Conservation (phyloP, 2,329 filamentous ascomycete genomes). For the Cadophora sp. region DNA sequence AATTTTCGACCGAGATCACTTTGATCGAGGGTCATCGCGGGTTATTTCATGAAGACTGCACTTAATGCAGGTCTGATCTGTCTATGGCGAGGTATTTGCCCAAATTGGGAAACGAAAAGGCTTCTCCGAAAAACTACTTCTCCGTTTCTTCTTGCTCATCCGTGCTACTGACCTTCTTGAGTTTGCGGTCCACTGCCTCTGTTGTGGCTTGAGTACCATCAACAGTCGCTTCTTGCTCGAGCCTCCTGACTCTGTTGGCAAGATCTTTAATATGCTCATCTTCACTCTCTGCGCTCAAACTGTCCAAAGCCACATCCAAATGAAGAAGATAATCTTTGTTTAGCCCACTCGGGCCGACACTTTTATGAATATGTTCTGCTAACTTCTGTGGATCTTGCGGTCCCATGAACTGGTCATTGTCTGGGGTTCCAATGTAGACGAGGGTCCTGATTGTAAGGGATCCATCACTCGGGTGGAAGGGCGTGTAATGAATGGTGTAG, state of each 20-base stretch:
- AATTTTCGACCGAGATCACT: constrained; percentile 41
- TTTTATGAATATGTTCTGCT: constrained; percentile 80
- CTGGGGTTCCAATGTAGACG: constrained; percentile 93
- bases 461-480: constrained; percentile 69
- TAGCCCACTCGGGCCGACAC: constrained; percentile 82
- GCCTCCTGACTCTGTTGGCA: constrained; percentile 70
- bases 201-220: constrained; percentile 32
- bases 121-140: constrained; percentile 45
- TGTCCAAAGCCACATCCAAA: constrained; percentile 76
- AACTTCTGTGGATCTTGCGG: constrained; percentile 79
- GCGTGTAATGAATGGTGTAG: constrained; percentile 90
- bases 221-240: constrained; percentile 53
- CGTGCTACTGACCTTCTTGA: constrained; percentile 55
- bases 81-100: constrained; percentile 41
- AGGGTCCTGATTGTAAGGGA: constrained; percentile 60
- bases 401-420: constrained; percentile 90
- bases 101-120: constrained; percentile 38
- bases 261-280: constrained; percentile 89
- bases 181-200: constrained; percentile 44
- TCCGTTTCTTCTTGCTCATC: constrained; percentile 68
- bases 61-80: constrained; percentile 38
- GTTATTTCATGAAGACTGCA: constrained; percentile 40
- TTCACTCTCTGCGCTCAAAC: constrained; percentile 75
- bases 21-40: constrained; percentile 37
- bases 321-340: constrained; percentile 90